Evolutionary conservation across 805 yeast species (phyloP), one percentile per base, ranked within the genome.

Genomic region (Monosporozyma siamensis): DNA sequence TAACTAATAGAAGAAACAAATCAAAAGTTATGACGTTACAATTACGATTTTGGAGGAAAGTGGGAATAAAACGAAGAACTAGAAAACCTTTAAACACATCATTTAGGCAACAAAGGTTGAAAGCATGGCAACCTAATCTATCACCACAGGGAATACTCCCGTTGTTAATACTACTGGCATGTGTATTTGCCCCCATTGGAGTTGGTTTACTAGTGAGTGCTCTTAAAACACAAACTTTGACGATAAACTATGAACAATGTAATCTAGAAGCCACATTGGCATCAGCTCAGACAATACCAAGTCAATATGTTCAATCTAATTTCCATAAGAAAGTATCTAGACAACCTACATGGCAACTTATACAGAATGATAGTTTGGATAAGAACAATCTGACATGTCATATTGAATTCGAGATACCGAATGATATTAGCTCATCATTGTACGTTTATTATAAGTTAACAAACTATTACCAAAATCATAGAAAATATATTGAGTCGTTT

Each of bases 111-210:
- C 82, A 77, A 49, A 58, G 81, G 49, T 59, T 77, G 48, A 75
- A 73, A 51, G 72, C 80, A 40, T 77, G 80, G 78, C 80, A 77
- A 51, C 97, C 97, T 1, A 86, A 89, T 42, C 73, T 92, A 42
- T 86, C 96, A 2, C 97, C 97, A 10, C 78, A 80, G 50, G 79
- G 94, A n/a, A 95, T 89, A 39, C 73, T 92, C 35, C 97, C 97
- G 3, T 68, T 89, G 42, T 70, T 92, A 45, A 71, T 88, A 34
- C 49, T 82, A 20, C 67, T 85, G 30, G 85, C 90, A 0, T 67
- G 85, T 12, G 70, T 92, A 7, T 87, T 88, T 64, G 86, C 90
- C 1, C 96, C 97, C 1, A 72, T 90, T 37, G 98, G 98, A 3
- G 81, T 88, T 15, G 94, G 85, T 11, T 72, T 90, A 43, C 61